Percentiles rank a stretch among this genome's conserved stretches.
Conservation (phyloP, 352 stramenopile genomes). For the Saprolegnia diclina region DNA sequence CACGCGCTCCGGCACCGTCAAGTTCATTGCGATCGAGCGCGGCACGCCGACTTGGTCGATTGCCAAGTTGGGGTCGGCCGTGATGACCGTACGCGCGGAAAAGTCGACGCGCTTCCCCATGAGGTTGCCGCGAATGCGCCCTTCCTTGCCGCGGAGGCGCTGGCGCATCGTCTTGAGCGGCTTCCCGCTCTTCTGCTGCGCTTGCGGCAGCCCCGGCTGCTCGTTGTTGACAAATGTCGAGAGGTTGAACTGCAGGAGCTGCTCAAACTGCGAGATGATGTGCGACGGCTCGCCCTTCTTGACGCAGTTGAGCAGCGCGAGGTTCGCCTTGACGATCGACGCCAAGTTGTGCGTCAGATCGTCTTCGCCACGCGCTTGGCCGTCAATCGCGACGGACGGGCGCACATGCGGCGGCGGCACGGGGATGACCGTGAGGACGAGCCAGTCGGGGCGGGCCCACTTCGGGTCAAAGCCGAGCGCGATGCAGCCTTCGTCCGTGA, state of each 20-base stretch:
- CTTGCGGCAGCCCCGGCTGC: constrained; percentile 88
- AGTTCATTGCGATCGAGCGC: constrained; percentile 92
- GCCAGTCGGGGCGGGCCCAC: constrained; percentile 96
- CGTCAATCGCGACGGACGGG: constrained; percentile 93
- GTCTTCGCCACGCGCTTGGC: constrained; percentile 94
- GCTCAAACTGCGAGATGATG: constrained; percentile 99
- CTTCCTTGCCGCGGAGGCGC: constrained; percentile 96
- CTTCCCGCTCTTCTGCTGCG: constrained; percentile 84
- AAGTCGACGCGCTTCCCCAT: constrained; percentile 99
- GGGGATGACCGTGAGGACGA: constrained; percentile 97
- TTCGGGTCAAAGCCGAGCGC: constrained; percentile 93
- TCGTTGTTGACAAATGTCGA: constrained; percentile 99
- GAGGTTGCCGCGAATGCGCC: constrained; percentile 98
- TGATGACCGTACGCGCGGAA: constrained; percentile 98
- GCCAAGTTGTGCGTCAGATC: constrained; percentile 98
- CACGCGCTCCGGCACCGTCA: constrained; percentile 98
- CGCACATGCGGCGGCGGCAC: constrained; percentile 97
- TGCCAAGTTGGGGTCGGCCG: constrained; percentile 96
- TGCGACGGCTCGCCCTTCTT: constrained; percentile 93
- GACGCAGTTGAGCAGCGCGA: constrained; percentile 90
- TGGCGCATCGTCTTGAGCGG: constrained; percentile 94
- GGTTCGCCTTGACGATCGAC: constrained; percentile 98
- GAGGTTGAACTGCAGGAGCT: constrained; percentile 97
- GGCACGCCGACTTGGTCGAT: constrained; percentile 95
- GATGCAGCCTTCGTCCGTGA: constrained; percentile 93